phyloP scores from a whole-genome alignment of 2,329 filamentous ascomycete genomes.

The Elsinoe arachidis region DNA sequence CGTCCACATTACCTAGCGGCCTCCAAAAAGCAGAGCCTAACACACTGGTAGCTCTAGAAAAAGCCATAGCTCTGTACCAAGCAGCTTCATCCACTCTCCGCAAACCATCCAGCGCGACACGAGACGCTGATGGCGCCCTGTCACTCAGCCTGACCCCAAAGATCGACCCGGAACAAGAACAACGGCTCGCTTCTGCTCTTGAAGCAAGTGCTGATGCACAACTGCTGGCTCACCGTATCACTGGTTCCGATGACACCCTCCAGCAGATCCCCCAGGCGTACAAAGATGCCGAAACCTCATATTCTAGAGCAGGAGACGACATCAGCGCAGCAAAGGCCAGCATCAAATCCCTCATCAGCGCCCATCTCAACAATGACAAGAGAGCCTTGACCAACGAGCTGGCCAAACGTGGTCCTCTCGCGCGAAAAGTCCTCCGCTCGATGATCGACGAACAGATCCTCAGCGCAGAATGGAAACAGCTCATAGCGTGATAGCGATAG shows the following conservation, averaged over 20 bases:
- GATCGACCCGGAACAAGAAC: neutral
- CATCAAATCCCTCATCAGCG: neutral
- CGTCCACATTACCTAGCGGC: neutral
- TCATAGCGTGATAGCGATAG: neutral
- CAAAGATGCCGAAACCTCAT: neutral
- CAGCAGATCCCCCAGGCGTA: neutral
- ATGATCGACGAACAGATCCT: constrained; percentile 3
- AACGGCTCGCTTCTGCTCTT: neutral
- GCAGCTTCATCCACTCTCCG: neutral
- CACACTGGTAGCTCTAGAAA: neutral
- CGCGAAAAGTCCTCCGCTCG: neutral
- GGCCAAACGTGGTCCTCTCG: neutral
- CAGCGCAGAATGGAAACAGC: neutral
- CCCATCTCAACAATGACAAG: neutral
- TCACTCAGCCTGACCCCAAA: neutral
- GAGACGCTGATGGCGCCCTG: neutral
- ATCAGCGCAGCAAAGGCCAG: neutral
- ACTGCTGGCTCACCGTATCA: neutral
- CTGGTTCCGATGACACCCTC: neutral
- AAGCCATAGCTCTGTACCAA: neutral
- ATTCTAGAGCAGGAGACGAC: neutral
- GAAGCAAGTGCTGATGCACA: constrained; percentile 1
- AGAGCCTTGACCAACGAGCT: neutral
- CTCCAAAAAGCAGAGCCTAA: neutral
- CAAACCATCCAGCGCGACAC: neutral